Evolutionary conservation across 352 stramenopile genomes (phyloP).

Genomic region (Bremia lactucae): DNA sequence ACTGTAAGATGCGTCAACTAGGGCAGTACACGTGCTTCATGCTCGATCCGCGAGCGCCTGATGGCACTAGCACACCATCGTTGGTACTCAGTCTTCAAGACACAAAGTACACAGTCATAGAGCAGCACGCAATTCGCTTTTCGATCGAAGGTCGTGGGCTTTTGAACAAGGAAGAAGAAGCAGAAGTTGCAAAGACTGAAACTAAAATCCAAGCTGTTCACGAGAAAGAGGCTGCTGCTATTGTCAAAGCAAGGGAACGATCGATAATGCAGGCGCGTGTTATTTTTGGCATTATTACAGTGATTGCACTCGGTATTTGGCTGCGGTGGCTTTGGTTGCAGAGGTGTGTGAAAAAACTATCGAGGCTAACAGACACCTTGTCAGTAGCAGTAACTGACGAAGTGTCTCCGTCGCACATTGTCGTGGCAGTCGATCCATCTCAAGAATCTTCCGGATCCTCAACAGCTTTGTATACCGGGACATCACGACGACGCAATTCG

Average conservation of each 20-base stretch:
- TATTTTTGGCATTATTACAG: conserved; percentile 12
- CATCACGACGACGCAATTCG: conserved; percentile 20
- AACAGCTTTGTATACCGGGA: conserved; percentile 18
- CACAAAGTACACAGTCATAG: conserved; percentile 42
- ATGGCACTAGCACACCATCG: conserved; percentile 34
- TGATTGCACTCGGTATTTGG: conserved; percentile 18
- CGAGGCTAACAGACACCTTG: conserved; percentile 15
- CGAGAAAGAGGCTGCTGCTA: conserved; percentile 20
- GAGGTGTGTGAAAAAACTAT: conserved; percentile 12
- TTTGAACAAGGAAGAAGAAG: conserved; percentile 44
- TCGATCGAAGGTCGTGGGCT: conserved; percentile 64
- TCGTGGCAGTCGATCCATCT: conserved; percentile 11
- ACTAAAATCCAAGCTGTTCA: conserved; percentile 25
- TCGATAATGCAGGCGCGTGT: conserved; percentile 15
- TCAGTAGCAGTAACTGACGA: conserved; percentile 3
- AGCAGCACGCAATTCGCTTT: conserved; percentile 68
- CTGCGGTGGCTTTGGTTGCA: conserved; percentile 24
- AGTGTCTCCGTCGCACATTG: conserved; percentile 11
- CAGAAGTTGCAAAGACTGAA: conserved; percentile 43
- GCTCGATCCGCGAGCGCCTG: conserved; percentile 31
- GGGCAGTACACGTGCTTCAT: conserved; percentile 60
- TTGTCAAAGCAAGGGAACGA: conserved; percentile 13
- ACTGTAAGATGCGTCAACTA: conserved; percentile 45
- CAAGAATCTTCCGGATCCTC: conserved; percentile 14
- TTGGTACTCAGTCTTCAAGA: conserved; percentile 44